phyloP scores from a whole-genome alignment of 225 moss, liverwort and hornwort species.

The Polytrichum commune region DNA sequence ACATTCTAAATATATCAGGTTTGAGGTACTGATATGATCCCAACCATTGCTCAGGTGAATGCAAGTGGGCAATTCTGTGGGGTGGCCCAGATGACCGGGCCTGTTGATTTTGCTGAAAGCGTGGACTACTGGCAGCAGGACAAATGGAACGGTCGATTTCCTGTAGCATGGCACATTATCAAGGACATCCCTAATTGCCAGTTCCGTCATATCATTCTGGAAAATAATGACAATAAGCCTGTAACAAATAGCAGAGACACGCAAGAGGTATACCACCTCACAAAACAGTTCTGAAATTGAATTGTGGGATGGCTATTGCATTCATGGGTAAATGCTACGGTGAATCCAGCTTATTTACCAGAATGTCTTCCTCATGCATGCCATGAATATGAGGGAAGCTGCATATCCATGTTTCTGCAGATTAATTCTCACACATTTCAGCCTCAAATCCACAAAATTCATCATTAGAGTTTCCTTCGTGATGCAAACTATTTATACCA shows the following conservation, averaged over 20 bases:
- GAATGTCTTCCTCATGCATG: no score
- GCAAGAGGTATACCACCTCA: conserved; percentile 64
- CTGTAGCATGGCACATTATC: conserved; percentile 94
- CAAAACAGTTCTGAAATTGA: not conserved
- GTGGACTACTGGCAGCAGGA: conserved; percentile 99
- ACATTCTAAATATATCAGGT: not conserved
- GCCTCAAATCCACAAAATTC: no score
- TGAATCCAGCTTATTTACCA: no score
- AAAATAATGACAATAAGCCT: conserved; percentile 97
- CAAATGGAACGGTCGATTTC: conserved; percentile 98
- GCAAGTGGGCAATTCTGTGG: conserved; percentile 99
- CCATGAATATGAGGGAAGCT: no score
- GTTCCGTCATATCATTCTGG: conserved; percentile 95
- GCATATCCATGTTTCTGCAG: no score
- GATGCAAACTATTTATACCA: no score
- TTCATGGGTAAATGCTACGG: no score
- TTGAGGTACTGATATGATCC: conserved; percentile 2
- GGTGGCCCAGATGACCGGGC: conserved; percentile 93
- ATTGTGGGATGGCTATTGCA: no score
- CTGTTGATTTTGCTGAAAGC: conserved; percentile 92
- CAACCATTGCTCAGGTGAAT: conserved; percentile 68
- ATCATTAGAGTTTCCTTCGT: no score
- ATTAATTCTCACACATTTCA: no score
- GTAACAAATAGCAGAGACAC: conserved; percentile 99
- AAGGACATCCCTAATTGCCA: conserved; percentile 99